A percentile compares a stretch with the other conserved stretches of the same genome.
Conservation (phyloP, 176 grass and related monocot genomes). For the Raddia distichophylla region DNA sequence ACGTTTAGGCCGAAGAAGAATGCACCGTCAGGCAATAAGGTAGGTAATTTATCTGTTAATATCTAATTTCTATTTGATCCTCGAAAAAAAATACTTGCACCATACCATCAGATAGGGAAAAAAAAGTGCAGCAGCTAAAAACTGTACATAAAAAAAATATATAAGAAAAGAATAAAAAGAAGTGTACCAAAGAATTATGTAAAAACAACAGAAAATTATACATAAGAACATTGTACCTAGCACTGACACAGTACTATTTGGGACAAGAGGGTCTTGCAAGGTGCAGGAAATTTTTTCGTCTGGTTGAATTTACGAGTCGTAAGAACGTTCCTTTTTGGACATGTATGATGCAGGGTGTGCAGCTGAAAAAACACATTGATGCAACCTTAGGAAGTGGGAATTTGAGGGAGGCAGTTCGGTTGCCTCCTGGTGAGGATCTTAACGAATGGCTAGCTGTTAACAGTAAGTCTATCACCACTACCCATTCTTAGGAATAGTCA, state of each 20-base stretch:
- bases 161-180: not conserved
- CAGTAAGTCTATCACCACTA: slow-evolving; percentile 44
- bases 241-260: not conserved
- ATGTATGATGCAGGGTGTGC: slow-evolving; percentile 61
- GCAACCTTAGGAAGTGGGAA: slow-evolving; percentile 94
- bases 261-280: not conserved
- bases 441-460: slow-evolving; percentile 97
- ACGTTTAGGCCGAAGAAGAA: slow-evolving; percentile 99
- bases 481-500: not conserved
- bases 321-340: not conserved
- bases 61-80: not conserved
- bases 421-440: slow-evolving; percentile 88
- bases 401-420: slow-evolving; percentile 78
- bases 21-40: slow-evolving; percentile 92
- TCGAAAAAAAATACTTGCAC: not conserved
- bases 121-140: not conserved
- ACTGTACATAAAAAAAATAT: not conserved
- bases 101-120: not conserved
- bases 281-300: not conserved
- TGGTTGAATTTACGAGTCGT: not conserved
- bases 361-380: slow-evolving; percentile 90
- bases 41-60: not conserved
- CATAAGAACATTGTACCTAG: not conserved
- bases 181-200: not conserved
- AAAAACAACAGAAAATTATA: not conserved